A percentile compares a stretch with the other conserved stretches of the same genome.
phyloP scores from a whole-genome alignment of 2,329 filamentous ascomycete species.

The Beauveria pseudobassiana region DNA sequence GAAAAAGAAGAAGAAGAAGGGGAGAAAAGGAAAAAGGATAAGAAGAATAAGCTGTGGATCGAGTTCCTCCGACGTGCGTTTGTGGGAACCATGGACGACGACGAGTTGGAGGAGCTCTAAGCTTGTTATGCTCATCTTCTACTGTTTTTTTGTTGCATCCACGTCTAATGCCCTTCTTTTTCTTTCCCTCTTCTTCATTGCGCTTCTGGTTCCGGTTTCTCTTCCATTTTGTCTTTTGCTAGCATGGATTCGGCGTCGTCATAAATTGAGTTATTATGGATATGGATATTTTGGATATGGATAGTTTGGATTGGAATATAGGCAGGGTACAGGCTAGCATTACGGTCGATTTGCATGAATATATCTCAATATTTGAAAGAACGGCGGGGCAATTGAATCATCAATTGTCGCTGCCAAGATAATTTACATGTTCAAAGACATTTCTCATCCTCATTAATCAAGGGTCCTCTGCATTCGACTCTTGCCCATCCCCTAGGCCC shows the following conservation, averaged over 20 bases:
- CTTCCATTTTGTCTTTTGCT: background rate
- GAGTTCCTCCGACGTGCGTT: conserved; percentile 74
- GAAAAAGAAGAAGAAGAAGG: conserved; percentile 13
- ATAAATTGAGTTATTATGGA: background rate
- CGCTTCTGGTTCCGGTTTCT: background rate
- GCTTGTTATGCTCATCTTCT: background rate
- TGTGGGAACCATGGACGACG: conserved; percentile 60
- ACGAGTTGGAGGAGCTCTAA: conserved; percentile 52
- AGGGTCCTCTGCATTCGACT: background rate
- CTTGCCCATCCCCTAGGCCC: background rate
- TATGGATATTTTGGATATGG: background rate
- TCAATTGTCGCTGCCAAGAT: background rate
- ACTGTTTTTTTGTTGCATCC: background rate
- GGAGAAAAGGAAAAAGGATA: conserved; percentile 40
- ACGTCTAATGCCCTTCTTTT: background rate
- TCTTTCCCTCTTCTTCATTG: background rate
- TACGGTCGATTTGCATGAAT: background rate
- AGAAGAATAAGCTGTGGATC: conserved; percentile 64
- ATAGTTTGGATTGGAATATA: background rate
- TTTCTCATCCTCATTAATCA: conserved; percentile 5
- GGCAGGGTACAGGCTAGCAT: background rate
- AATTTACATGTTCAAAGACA: background rate
- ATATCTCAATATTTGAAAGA: background rate
- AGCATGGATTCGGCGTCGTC: background rate
- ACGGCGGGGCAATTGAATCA: background rate